Evolutionary conservation across 768 basidiomycete species (phyloP), one percentile per base, ranked within the genome.

Genomic region (Lactifluus volemus): DNA sequence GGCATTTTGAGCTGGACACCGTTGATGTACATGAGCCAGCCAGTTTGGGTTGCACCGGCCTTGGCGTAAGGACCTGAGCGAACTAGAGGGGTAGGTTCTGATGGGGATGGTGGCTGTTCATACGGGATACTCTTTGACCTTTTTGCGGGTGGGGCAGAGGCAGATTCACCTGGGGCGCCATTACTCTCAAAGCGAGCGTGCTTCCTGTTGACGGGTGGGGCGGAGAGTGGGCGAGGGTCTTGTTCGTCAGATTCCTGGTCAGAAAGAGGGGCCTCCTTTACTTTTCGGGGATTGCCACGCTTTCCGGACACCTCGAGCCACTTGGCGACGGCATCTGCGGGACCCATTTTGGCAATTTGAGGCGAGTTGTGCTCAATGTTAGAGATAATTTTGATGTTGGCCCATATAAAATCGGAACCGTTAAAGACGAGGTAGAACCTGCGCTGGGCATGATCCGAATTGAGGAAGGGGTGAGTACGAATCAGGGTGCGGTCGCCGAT

Each of bases 391-490:
- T 62, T 62, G 32, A 53, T 36, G n/a, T 62, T 62, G 17, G 56
- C 51, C 61, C 61, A 62, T 5, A 52, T 42, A 14, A 53, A 62
- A 3, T 62, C 51, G 32, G 14, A 15, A 11, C 61, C 61, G 14
- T 62, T 62, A 32, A 58, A 62, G 1, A 53, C 45, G 56, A 62
- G 61, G 19, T 48, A 62, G n/a, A 62, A 62, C 19, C 19, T 58
- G 45, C 61, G 61, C 52, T 62, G 61, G 1, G 56, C 61, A 9
- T 62, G 56, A n/a, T 62, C 61, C 29, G 59, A 53, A 12, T 53
- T 34, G 47, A 62, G 56, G 21, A 58, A 53, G 32, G 61, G 61
- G 12, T 62, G 61, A 8, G 51, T 62, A 45, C 56, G 61, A 4
- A 48, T 32, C 2, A 53, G 19, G 15, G 51, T 34, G 12, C 56